phyloP scores from a whole-genome alignment of 139 green algal species.

The Chlorella sp. region DNA sequence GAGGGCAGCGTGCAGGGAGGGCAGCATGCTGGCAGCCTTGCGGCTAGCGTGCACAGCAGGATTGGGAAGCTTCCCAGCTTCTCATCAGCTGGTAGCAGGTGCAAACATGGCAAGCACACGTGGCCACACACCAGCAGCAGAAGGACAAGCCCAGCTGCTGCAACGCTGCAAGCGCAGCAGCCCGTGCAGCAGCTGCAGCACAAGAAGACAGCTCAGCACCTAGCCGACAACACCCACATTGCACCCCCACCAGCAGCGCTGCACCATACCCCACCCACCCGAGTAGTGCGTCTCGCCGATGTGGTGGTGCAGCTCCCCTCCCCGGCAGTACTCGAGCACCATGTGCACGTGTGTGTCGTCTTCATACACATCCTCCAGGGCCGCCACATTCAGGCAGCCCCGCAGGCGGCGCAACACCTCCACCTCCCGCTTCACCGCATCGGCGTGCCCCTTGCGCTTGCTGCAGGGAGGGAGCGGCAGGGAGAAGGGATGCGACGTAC shows the following conservation, averaged over 20 bases:
- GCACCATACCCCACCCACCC: conserved; percentile 43
- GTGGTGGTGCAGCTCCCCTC: conserved; percentile 82
- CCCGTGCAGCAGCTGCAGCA: too few species aligned
- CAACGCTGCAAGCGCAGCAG: too few species aligned
- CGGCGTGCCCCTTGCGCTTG: conserved; percentile 78
- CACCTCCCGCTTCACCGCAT: conserved; percentile 79
- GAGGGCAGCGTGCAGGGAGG: neutral
- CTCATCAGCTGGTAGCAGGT: neutral
- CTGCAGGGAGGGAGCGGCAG: neutral
- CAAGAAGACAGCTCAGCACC: neutral
- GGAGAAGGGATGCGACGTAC: too few species aligned
- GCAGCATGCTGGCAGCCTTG: neutral
- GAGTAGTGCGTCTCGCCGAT: conserved; percentile 79
- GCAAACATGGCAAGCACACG: neutral
- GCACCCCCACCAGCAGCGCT: too few species aligned
- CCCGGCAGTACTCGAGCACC: conserved; percentile 88
- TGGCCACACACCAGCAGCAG: neutral
- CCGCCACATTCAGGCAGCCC: conserved; percentile 68
- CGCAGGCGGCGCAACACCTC: conserved; percentile 73
- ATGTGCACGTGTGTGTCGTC: conserved; percentile 83
- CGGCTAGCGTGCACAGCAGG: too few species aligned
- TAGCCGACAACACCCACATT: conserved; percentile 55
- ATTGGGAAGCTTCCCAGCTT: neutral
- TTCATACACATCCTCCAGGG: conserved; percentile 70
- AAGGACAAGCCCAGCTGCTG: neutral